Base-by-base conservation (phyloP, 441 rosid genomes). In the Erysimum cheiri region DNA sequence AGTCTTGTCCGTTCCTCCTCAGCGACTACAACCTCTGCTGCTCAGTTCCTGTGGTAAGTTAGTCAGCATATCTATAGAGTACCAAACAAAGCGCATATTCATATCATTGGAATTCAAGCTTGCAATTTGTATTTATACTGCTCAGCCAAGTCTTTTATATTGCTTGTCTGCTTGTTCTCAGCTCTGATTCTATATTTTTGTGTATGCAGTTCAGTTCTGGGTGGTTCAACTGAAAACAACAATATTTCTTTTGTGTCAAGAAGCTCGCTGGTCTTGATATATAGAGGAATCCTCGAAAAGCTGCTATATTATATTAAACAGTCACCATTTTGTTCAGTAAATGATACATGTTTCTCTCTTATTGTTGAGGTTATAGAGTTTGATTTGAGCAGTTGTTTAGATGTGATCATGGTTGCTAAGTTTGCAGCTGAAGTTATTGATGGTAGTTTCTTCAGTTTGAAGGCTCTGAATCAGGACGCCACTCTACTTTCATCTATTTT, bases 121-220 rank as follows among this genome's bases (percentile, higher is more conserved):
- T 8, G 2, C 29, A 41, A 67, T 59, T 67, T 9, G 5, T 37
- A 49, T 22, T 49, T 50, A 41, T 35, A 22, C 50, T 39, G 24
- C 52, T 60, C 64, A 46, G 36, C 41, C 41, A 61, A 29, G 64
- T 60, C 55, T 64, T 54, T 32, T 39, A 31, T 56, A 29, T 48
- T 70, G 33, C 53, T 70, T 76, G 12, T 58, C 52, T 61, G 24
- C 70, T 44, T 70, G 60, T 19, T 49, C 60, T 43, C 69, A 64
- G 49, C 41, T 69, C 35, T 61, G 67, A 24, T 29, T 58, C 28
- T 35, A 32, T 44, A 53, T 65, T 75, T 56, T 74, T 63, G 75
- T 76, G 44, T 69, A 63, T 85, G 84, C 96, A 92, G 99, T 72
- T 85, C 89, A 77, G 83, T 83, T 78, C 82, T 95, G 64, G 96